These are phyloP conservation scores for Psidium guajava DNA, from an alignment of 345 rosid species.

Conservation along the genomic window DNA sequence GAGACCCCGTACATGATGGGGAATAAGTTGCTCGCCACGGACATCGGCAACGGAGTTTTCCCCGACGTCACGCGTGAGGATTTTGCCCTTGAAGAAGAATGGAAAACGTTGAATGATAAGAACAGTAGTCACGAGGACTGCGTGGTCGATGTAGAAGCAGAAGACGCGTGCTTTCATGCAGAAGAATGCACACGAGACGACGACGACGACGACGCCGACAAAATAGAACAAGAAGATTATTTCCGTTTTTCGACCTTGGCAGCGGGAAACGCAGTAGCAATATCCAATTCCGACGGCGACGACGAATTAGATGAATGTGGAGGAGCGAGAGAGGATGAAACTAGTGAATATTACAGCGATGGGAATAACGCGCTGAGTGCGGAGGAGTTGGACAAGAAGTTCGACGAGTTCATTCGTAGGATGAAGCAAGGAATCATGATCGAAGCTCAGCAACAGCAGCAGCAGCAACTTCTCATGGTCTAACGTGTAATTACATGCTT, in stretches of 20 bases:
- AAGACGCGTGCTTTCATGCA: not conserved
- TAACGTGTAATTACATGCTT: not conserved
- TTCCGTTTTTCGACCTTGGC: not conserved
- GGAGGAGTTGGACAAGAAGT: constrained; percentile 69
- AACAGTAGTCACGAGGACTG: not conserved
- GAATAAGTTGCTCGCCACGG: not conserved
- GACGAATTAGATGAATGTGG: not conserved
- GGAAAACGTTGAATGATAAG: not conserved
- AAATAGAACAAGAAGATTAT: not conserved
- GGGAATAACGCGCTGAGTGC: constrained; percentile 21
- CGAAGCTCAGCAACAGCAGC: constrained; percentile 47
- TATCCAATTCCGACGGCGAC: too few relatives aligned
- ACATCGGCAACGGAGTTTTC: not conserved
- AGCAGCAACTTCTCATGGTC: constrained; percentile 25
- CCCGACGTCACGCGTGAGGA: not conserved
- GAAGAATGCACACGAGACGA: not conserved
- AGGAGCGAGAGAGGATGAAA: not conserved
- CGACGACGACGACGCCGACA: not conserved
- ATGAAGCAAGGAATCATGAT: constrained; percentile 65
- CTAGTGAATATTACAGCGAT: not conserved
- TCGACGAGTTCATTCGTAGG: constrained; percentile 83
- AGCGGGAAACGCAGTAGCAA: not conserved
- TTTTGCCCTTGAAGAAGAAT: not conserved
- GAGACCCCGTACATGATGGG: not conserved
- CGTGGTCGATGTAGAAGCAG: not conserved